Conservation (phyloP, 148 eudicot species). For the Rhododendron molle region DNA sequence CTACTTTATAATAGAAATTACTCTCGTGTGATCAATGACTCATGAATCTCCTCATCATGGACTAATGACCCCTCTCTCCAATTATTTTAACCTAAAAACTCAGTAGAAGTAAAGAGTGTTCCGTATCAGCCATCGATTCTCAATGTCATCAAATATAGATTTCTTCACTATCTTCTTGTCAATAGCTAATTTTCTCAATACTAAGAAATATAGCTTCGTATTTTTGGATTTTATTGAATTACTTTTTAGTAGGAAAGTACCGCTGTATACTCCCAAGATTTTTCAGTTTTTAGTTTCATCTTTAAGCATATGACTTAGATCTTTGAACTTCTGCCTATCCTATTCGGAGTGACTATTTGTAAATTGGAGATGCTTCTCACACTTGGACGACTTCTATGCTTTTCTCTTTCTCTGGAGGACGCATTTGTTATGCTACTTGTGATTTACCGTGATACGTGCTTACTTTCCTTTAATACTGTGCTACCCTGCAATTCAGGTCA, state of each 20-base stretch:
- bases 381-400: neutral
- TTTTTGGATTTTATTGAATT: neutral
- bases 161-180: neutral
- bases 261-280: neutral
- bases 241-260: neutral
- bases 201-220: neutral
- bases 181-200: neutral
- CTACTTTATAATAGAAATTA: neutral
- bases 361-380: neutral
- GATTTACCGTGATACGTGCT: neutral
- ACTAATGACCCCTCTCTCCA: neutral
- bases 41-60: neutral
- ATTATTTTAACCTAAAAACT: neutral
- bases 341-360: neutral
- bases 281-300: neutral
- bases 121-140: neutral
- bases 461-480: neutral
- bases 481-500: conserved; percentile 44
- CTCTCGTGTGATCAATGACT: neutral
- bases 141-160: neutral
- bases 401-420: neutral
- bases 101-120: neutral
- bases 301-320: neutral
- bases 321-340: neutral
- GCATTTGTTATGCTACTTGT: neutral